These are phyloP conservation scores for Ophiostoma triangulosporum DNA, from an alignment of 2,329 filamentous ascomycete species.

Conservation along the genomic window DNA sequence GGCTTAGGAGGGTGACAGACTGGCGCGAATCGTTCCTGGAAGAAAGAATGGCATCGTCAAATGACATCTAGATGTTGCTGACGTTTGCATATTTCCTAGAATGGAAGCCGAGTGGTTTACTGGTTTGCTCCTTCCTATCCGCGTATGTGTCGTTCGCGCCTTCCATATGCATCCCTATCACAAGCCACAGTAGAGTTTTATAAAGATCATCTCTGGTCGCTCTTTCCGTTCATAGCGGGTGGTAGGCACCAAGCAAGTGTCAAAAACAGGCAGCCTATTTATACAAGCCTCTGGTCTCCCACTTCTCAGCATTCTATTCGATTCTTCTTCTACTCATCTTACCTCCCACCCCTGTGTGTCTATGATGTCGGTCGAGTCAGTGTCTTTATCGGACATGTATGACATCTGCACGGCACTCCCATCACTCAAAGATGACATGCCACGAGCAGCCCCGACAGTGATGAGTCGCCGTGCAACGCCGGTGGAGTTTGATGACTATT, in stretches of 20 bases:
- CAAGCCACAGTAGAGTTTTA: no score
- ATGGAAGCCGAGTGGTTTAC: background rate
- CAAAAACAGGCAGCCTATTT: background rate
- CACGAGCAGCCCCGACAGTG: no score
- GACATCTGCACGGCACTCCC: background rate
- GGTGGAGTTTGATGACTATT: background rate
- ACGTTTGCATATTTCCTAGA: background rate
- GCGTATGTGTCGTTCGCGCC: background rate
- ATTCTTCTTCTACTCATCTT: no score
- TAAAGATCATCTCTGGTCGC: background rate
- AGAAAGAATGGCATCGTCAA: no score
- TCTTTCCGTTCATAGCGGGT: background rate
- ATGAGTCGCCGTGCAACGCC: background rate
- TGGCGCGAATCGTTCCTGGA: no score
- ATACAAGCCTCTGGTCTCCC: no score
- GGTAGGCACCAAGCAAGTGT: no score
- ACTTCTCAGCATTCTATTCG: no score
- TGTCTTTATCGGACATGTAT: background rate
- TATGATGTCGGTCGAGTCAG: background rate
- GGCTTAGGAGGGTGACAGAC: no score
- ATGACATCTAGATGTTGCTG: background rate
- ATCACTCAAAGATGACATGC: background rate
- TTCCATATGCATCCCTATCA: background rate
- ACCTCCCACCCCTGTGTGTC: no score
- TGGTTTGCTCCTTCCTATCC: background rate